These are phyloP conservation scores for Ramularia endophylla DNA, from an alignment of 2,329 filamentous ascomycete species.

Conservation along the genomic window DNA sequence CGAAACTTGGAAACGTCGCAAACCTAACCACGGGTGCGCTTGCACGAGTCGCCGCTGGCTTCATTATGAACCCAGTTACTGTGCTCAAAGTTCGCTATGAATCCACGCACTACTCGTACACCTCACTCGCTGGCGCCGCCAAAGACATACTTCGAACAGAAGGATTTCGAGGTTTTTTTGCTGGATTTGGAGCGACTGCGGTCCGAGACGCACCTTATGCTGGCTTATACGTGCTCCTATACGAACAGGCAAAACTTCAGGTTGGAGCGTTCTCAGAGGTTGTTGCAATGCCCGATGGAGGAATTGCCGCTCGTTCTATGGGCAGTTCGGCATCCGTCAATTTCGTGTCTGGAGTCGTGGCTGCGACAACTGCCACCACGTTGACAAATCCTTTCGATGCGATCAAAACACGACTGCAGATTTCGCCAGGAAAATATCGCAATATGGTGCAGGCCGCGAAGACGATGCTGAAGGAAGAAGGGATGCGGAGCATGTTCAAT, in stretches of 20 bases:
- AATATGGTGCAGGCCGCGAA: conserved; percentile 74
- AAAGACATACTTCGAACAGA: conserved; percentile 67
- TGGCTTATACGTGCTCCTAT: conserved; percentile 88
- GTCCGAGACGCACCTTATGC: conserved; percentile 95
- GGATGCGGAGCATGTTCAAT: conserved; percentile 72
- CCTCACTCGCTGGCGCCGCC: conserved; percentile 65
- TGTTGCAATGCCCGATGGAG: conserved; percentile 19
- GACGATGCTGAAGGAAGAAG: conserved; percentile 78
- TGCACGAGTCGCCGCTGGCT: conserved; percentile 79
- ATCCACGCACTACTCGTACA: conserved; percentile 77
- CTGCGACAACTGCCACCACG: conserved; percentile 75
- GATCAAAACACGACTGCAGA: conserved; percentile 88
- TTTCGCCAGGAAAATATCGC: conserved; percentile 74
- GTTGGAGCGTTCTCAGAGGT: conserved; percentile 38
- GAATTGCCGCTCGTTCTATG: conserved; percentile 14
- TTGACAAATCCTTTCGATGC: conserved; percentile 97
- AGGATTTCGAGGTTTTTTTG: conserved; percentile 80
- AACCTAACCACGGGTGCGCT: conserved; percentile 81
- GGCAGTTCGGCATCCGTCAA: conserved; percentile 64
- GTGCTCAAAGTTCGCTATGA: conserved; percentile 97
- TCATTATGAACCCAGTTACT: conserved; percentile 91
- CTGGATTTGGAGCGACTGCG: conserved; percentile 89
- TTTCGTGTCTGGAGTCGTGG: conserved; percentile 73
- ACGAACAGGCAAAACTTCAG: conserved; percentile 72
- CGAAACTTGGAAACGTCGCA: conserved; percentile 73